A percentile compares a stretch with the other conserved stretches of the same genome.
Evolutionary conservation across 163 green algal genomes (phyloP).

Genomic region (Chloromonas sp.): DNA sequence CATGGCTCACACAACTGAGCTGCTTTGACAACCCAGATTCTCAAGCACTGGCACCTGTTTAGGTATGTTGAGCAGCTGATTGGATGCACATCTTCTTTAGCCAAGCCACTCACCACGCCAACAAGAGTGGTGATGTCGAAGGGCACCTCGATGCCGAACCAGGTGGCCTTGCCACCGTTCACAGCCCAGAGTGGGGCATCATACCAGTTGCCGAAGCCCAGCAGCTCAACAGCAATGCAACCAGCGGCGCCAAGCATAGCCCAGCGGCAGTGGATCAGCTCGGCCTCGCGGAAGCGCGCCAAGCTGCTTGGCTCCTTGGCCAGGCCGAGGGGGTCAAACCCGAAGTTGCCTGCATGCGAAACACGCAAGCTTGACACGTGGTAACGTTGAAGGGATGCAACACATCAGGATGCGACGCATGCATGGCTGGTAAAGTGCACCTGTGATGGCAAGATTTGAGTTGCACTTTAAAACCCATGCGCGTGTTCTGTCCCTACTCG

Average conservation of each 20-base stretch:
- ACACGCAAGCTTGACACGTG: no score
- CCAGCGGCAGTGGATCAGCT: slow-evolving; percentile 73
- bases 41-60: not conserved
- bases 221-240: slow-evolving; percentile 67
- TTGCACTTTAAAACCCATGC: no score
- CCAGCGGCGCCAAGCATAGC: slow-evolving; percentile 82
- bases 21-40: no score
- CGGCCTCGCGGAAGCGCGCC: slow-evolving; percentile 65
- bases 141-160: slow-evolving; percentile 73
- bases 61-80: not conserved
- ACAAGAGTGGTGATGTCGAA: slow-evolving; percentile 78
- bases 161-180: slow-evolving; percentile 69
- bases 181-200: slow-evolving; percentile 73
- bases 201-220: slow-evolving; percentile 85
- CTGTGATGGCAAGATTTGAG: no score
- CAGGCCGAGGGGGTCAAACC: slow-evolving; percentile 71
- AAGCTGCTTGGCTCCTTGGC: slow-evolving; percentile 5
- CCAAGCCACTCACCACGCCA: slow-evolving; percentile 49
- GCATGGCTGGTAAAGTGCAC: no score
- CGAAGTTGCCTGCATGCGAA: slow-evolving; percentile 45
- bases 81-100: no score
- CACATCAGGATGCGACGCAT: no score
- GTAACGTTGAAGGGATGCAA: no score
- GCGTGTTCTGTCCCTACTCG: no score
- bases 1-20: no score